Conservation (phyloP, 768 basidiomycete genomes). For the Naganishia kalamii region DNA sequence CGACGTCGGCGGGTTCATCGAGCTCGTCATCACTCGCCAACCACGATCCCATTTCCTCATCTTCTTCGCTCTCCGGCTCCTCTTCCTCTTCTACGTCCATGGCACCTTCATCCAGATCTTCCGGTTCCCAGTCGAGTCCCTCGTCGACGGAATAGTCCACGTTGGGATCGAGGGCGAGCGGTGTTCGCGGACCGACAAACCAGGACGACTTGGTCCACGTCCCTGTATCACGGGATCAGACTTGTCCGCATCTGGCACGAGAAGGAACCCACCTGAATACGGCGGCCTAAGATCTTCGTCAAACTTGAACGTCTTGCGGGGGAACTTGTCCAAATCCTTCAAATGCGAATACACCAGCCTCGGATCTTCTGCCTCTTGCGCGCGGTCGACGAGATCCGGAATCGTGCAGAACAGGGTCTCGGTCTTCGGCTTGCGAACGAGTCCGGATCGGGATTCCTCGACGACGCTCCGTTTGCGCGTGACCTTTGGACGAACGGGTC, state of each 20-base stretch:
- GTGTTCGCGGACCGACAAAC: constrained; percentile 71
- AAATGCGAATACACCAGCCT: constrained; percentile 61
- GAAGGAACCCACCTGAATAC: constrained; percentile 55
- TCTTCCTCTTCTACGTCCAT: constrained; percentile 67
- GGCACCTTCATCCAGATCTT: constrained; percentile 55
- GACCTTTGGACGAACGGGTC: constrained; percentile 26
- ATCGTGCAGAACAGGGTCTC: constrained; percentile 6
- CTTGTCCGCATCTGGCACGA: too few relatives aligned
- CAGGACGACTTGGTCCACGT: constrained; percentile 83
- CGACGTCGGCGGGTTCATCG: constrained; percentile 47
- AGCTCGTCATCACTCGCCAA: constrained; percentile 25
- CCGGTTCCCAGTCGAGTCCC: constrained; percentile 89
- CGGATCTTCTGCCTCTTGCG: constrained; percentile 59
- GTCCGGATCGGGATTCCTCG: constrained; percentile 14
- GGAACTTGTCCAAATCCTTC: constrained; percentile 57
- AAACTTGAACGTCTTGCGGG: constrained; percentile 78
- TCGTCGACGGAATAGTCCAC: constrained; percentile 91
- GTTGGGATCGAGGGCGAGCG: constrained; percentile 70
- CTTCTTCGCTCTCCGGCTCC: constrained; percentile 35
- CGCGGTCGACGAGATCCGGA: constrained; percentile 10
- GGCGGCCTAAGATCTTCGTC: constrained; percentile 78
- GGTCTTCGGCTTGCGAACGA: background rate
- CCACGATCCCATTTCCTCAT: constrained; percentile 47
- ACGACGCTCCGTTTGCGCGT: constrained; percentile 19
- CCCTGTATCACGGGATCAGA: too few relatives aligned